Evolutionary conservation across 768 basidiomycete species (phyloP).

Genomic region (Podaxis sp.): DNA sequence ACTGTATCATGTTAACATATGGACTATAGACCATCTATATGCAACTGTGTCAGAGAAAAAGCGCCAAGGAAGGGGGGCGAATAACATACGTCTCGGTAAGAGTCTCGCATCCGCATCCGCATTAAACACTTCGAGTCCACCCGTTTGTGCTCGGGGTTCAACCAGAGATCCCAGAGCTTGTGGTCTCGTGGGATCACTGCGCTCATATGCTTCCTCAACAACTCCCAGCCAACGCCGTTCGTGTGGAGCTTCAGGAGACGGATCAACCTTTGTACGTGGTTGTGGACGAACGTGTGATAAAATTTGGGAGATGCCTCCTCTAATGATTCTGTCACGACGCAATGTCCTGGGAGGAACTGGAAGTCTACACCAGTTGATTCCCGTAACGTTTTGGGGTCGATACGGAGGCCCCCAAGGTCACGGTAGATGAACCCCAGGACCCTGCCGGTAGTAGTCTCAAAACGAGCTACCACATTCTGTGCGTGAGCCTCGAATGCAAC

Average conservation of each 20-base stretch:
- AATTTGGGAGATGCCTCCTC: constrained; percentile 57
- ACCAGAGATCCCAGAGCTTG: constrained; percentile 47
- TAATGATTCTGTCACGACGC: constrained; percentile 44
- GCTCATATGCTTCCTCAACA: constrained; percentile 46
- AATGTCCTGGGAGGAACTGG: constrained; percentile 53
- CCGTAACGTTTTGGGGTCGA: constrained; percentile 49
- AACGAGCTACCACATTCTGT: constrained; percentile 53
- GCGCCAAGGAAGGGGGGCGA: neutral
- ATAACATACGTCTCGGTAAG: constrained; percentile 53
- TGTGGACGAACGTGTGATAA: constrained; percentile 61
- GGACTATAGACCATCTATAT: constrained; percentile 54
- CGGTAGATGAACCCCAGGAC: constrained; percentile 53
- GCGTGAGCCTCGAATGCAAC: constrained; percentile 65
- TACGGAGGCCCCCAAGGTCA: constrained; percentile 57
- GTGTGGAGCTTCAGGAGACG: constrained; percentile 52
- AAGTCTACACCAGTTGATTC: constrained; percentile 50
- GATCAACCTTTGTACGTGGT: constrained; percentile 57
- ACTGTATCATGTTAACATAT: constrained; percentile 56
- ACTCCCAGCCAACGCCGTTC: constrained; percentile 51
- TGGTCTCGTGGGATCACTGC: constrained; percentile 45
- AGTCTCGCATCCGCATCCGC: constrained; percentile 57
- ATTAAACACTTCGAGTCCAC: constrained; percentile 57
- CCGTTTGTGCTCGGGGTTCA: constrained; percentile 36
- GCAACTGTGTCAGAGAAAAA: neutral
- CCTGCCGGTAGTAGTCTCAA: constrained; percentile 40